Conservation (phyloP, 2,329 filamentous ascomycete genomes). For the Colletotrichum abscissum region DNA sequence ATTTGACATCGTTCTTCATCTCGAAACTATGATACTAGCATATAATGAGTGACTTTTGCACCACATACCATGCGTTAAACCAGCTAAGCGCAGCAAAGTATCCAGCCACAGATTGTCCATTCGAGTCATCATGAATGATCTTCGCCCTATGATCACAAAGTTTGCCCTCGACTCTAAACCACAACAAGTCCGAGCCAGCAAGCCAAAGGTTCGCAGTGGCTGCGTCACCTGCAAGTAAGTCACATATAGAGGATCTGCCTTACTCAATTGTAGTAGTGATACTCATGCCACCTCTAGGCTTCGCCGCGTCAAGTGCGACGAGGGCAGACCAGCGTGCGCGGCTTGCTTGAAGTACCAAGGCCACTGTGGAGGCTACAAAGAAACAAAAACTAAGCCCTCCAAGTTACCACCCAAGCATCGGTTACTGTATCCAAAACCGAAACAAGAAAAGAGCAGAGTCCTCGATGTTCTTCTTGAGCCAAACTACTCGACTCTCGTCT, state of each 20-base stretch:
- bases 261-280: not conserved
- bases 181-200: slow-evolving; percentile 12
- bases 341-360: slow-evolving; percentile 24
- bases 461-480: not conserved
- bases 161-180: not conserved
- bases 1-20: not conserved
- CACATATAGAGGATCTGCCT: too few species aligned
- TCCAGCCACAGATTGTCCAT: not conserved
- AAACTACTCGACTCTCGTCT: slow-evolving; percentile 7
- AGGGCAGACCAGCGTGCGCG: slow-evolving; percentile 15
- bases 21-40: not conserved
- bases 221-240: slow-evolving; percentile 27
- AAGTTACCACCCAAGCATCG: not conserved
- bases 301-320: slow-evolving; percentile 23
- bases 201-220: slow-evolving; percentile 12
- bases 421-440: slow-evolving; percentile 7
- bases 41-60: not conserved
- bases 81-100: not conserved
- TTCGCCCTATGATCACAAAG: not conserved
- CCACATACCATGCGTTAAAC: not conserved
- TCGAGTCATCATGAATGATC: not conserved
- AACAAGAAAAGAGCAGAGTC: not conserved
- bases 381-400: not conserved
- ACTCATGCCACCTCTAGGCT: not conserved
- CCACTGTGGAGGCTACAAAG: slow-evolving; percentile 13